Percentiles rank a stretch among this genome's conserved stretches.
Conservation (phyloP, 2,329 filamentous ascomycete genomes). For the Westerdykella aurantiaca region DNA sequence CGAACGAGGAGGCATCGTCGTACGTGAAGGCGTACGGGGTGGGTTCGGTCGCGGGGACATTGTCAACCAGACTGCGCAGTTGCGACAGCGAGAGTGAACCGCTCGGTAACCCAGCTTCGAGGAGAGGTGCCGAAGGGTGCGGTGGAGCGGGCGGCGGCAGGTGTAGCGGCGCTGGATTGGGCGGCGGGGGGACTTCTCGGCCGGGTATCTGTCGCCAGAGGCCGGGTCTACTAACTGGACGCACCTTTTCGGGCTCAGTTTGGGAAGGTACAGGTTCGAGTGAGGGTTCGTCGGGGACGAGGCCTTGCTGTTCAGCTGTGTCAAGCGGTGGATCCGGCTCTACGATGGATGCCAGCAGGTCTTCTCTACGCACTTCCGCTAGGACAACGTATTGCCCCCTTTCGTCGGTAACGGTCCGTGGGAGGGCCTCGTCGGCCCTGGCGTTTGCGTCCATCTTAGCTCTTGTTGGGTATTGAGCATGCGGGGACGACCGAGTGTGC, state of each 20-base stretch:
- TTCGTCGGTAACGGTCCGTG: slow-evolving; percentile 34
- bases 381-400: slow-evolving; percentile 27
- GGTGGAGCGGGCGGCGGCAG: slow-evolving; percentile 40
- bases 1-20: slow-evolving; percentile 52
- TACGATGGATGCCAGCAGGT: slow-evolving; percentile 11
- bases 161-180: slow-evolving; percentile 35
- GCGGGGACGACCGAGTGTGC: slow-evolving; percentile 2
- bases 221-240: slow-evolving; percentile 21
- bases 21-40: slow-evolving; percentile 70
- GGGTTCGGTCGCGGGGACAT: slow-evolving; percentile 40
- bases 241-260: slow-evolving; percentile 19
- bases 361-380: slow-evolving; percentile 1
- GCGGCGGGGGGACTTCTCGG: too few species aligned
- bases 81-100: slow-evolving; percentile 46
- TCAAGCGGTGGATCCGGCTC: slow-evolving; percentile 33
- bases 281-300: slow-evolving; percentile 20
- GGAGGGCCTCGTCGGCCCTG: slow-evolving; percentile 22
- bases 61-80: slow-evolving; percentile 41
- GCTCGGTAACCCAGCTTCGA: slow-evolving; percentile 29
- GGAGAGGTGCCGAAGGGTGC: slow-evolving; percentile 8
- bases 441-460: slow-evolving; percentile 24
- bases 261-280: slow-evolving; percentile 12
- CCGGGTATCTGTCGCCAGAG: slow-evolving; percentile 36
- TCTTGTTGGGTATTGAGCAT: slow-evolving; percentile 9
- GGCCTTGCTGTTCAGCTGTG: slow-evolving; percentile 31